A percentile compares a stretch with the other conserved stretches of the same genome.
Evolutionary conservation across 345 rosid species (phyloP).

Genomic region (Euphorbia pulcherrima): DNA sequence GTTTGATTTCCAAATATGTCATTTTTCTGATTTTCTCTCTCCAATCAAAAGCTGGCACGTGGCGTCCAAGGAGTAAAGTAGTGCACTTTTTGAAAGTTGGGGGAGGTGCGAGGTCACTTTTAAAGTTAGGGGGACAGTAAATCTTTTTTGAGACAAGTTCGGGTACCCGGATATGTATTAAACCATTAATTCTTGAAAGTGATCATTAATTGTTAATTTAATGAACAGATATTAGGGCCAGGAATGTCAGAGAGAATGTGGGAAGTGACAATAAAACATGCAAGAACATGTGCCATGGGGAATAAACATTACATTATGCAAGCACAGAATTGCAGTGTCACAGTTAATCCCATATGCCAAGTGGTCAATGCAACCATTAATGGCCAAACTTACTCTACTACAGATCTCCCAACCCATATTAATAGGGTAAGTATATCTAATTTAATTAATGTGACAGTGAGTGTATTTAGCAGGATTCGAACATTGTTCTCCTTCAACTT

Average conservation of each 20-base stretch:
- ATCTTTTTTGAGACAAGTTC: no score
- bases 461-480: no score
- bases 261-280: conserved; percentile 71
- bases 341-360: conserved; percentile 70
- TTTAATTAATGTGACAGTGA: no score
- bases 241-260: conserved; percentile 84
- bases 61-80: no score
- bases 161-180: no score
- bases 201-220: neutral
- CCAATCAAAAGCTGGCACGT: no score
- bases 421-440: conserved; percentile 36
- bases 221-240: conserved; percentile 51
- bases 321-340: conserved; percentile 30
- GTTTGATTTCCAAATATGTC: no score
- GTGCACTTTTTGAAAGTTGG: no score
- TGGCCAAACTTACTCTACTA: conserved; percentile 35
- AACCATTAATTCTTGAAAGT: neutral
- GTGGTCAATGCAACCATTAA: conserved; percentile 41
- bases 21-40: no score
- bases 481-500: no score
- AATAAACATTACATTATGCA: conserved; percentile 41
- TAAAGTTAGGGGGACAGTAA: no score
- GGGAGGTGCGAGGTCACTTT: no score
- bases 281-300: conserved; percentile 62
- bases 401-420: conserved; percentile 27